A percentile compares a stretch with the other conserved stretches of the same genome.
These are phyloP conservation scores for Lepidium didymum DNA, from an alignment of 345 rosid species.

Conservation along the genomic window DNA sequence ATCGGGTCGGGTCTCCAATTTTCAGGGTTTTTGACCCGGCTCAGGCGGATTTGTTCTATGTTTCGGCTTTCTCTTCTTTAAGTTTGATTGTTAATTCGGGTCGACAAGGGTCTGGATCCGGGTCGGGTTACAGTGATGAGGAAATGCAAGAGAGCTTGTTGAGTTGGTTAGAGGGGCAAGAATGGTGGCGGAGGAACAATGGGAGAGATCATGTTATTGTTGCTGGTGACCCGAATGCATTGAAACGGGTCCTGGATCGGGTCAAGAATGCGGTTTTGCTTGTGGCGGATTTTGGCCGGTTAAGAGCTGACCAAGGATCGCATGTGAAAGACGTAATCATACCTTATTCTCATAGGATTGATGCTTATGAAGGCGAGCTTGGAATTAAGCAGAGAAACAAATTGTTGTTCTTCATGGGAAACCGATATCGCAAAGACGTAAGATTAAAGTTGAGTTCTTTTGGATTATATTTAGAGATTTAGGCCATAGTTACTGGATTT, in stretches of 20 bases:
- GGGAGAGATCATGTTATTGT: conserved; percentile 75
- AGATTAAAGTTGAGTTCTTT: background rate
- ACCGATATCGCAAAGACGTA: conserved; percentile 79
- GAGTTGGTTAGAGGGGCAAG: conserved; percentile 69
- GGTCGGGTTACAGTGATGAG: conserved; percentile 54
- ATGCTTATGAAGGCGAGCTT: conserved; percentile 51
- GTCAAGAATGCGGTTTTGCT: conserved; percentile 57
- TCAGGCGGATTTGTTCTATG: conserved; percentile 73
- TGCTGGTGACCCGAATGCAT: conserved; percentile 83
- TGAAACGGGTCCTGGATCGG: conserved; percentile 51
- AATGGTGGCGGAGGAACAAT: conserved; percentile 65
- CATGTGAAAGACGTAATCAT: conserved; percentile 78
- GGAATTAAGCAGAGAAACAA: conserved; percentile 51
- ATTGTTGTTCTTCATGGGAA: conserved; percentile 82
- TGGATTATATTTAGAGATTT: background rate
- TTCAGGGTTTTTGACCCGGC: conserved; percentile 51
- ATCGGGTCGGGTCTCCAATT: conserved; percentile 56
- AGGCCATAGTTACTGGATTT: background rate
- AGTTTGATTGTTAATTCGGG: conserved; percentile 57
- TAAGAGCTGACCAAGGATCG: conserved; percentile 74
- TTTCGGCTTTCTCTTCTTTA: conserved; percentile 70
- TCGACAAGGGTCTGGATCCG: conserved; percentile 25
- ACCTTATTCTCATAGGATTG: conserved; percentile 73
- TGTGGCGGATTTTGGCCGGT: conserved; percentile 69
- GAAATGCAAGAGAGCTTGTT: conserved; percentile 65